These are phyloP conservation scores for Boletus pseudo-olivaceus DNA, from an alignment of 768 basidiomycete species.

Conservation along the genomic window DNA sequence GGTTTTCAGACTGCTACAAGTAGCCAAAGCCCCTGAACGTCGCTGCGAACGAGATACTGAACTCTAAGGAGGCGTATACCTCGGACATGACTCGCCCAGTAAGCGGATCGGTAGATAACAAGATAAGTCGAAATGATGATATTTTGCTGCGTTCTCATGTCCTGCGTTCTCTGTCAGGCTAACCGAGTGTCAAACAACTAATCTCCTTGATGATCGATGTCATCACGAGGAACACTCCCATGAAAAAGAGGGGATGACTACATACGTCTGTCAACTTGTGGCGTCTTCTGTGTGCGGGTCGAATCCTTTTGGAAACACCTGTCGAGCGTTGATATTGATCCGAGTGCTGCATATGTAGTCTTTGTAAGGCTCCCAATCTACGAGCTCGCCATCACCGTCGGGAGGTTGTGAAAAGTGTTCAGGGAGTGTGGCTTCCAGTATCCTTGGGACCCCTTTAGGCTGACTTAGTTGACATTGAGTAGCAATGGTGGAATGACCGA, in stretches of 20 bases:
- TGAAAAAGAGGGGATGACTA: neutral
- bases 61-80: neutral
- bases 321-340: conserved; percentile 90
- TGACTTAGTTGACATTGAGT: neutral
- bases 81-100: conserved; percentile 7
- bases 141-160: conserved; percentile 3
- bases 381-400: conserved; percentile 23
- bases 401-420: conserved; percentile 40
- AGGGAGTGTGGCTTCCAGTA: conserved; percentile 80
- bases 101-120: conserved; percentile 13
- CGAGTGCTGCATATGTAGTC: conserved; percentile 65
- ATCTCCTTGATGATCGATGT: neutral
- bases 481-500: conserved; percentile 30
- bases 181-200: neutral
- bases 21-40: neutral
- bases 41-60: neutral
- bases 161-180: neutral
- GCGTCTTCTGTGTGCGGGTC: conserved; percentile 23
- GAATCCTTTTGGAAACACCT: conserved; percentile 79
- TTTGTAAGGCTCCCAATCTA: conserved; percentile 59
- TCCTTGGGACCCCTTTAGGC: conserved; percentile 73
- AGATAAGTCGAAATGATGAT: conserved; percentile 1
- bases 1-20: neutral
- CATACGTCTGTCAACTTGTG: neutral
- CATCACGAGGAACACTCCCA: neutral